Conservation (phyloP, 805 yeast genomes). For the Schizosaccharomyces lindneri region DNA sequence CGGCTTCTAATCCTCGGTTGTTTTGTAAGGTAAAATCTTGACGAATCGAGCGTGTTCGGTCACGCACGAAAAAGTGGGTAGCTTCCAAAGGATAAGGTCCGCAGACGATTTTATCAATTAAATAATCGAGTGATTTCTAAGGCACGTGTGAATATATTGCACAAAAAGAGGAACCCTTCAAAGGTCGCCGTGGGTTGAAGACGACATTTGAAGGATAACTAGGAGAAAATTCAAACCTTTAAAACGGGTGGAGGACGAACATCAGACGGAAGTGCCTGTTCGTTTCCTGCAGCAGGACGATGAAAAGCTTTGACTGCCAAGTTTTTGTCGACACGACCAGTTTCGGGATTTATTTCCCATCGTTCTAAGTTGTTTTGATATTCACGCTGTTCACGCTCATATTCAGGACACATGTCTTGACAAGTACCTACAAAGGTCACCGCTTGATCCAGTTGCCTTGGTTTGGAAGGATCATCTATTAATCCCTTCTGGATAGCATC, state of each 20-base stretch:
- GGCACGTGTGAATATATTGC: conserved; percentile 6
- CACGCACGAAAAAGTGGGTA: conserved; percentile 84
- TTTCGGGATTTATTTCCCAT: conserved; percentile 42
- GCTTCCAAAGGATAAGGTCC: conserved; percentile 31
- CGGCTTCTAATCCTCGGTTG: conserved; percentile 77
- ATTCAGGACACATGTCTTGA: conserved; percentile 80
- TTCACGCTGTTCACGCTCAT: conserved; percentile 69
- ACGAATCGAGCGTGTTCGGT: conserved; percentile 82
- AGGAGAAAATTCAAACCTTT: conserved; percentile 4
- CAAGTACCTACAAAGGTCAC: conserved; percentile 74
- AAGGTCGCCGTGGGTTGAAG: neutral
- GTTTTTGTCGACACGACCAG: conserved; percentile 29
- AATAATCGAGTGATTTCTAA: conserved; percentile 37
- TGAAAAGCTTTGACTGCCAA: conserved; percentile 77
- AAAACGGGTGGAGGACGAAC: conserved; percentile 78
- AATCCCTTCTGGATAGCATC: conserved; percentile 59
- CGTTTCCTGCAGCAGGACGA: conserved; percentile 94
- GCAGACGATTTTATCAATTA: conserved; percentile 32
- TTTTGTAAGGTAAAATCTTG: conserved; percentile 94
- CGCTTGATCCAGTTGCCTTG: conserved; percentile 70
- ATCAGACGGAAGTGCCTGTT: conserved; percentile 91
- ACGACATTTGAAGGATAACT: neutral
- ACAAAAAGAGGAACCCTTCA: neutral
- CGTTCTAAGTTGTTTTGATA: conserved; percentile 66
- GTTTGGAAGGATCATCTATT: conserved; percentile 66